phyloP scores from a whole-genome alignment of 2,329 filamentous ascomycete species.

The Xylaria sp. region DNA sequence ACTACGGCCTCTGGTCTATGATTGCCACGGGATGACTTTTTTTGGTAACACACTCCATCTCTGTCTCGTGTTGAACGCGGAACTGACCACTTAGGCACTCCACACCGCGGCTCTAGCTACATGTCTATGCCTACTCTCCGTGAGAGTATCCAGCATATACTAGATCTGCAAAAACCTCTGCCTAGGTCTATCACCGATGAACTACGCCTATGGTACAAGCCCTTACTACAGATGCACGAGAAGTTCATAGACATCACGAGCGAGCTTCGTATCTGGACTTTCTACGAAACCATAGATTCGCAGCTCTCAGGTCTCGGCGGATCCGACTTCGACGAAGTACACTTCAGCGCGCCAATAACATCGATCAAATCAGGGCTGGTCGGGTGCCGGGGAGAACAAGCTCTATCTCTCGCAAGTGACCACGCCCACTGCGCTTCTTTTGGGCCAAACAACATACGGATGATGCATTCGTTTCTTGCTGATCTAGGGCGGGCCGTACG shows the following conservation, averaged over 20 bases:
- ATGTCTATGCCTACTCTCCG: conserved; percentile 61
- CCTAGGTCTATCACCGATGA: conserved; percentile 54
- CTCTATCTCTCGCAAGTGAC: conserved; percentile 57
- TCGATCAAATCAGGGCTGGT: conserved; percentile 59
- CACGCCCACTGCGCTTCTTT: conserved; percentile 60
- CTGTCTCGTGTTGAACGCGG: background rate
- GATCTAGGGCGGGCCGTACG: conserved; percentile 42
- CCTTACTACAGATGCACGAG: conserved; percentile 54
- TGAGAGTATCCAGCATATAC: conserved; percentile 54
- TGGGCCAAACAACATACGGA: conserved; percentile 51
- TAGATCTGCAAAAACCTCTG: conserved; percentile 54
- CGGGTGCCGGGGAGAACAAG: conserved; percentile 53
- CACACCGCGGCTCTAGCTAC: conserved; percentile 66
- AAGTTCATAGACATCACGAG: conserved; percentile 59
- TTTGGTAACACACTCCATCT: conserved; percentile 47
- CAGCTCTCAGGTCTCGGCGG: conserved; percentile 50
- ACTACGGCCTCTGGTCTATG: conserved; percentile 51
- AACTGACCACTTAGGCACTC: conserved; percentile 48
- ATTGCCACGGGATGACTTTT: conserved; percentile 64
- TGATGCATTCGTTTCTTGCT: conserved; percentile 45
- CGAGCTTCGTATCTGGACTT: conserved; percentile 64
- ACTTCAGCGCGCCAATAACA: conserved; percentile 61
- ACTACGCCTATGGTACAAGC: conserved; percentile 53
- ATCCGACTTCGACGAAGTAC: conserved; percentile 47
- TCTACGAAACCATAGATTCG: conserved; percentile 66